Conservation (phyloP, 352 stramenopile species). For the Globisporangium polare region DNA sequence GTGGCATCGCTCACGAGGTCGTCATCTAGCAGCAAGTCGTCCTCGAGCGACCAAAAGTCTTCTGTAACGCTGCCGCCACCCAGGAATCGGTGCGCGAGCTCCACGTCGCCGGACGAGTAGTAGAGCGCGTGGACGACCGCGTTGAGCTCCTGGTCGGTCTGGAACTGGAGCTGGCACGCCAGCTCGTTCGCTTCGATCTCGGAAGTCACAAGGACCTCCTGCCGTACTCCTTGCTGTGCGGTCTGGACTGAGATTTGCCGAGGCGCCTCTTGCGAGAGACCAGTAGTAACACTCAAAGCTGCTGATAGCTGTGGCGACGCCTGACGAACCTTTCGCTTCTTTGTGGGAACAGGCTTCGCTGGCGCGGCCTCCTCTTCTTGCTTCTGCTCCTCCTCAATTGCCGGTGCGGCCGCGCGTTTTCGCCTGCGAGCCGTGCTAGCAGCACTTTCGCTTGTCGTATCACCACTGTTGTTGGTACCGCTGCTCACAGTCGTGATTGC, state of each 20-base stretch:
- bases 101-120: constrained; percentile 31
- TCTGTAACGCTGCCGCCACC: constrained; percentile 20
- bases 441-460: not conserved
- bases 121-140: constrained; percentile 39
- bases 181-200: constrained; percentile 25
- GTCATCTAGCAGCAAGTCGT: constrained; percentile 46
- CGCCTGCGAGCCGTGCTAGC: not conserved
- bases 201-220: constrained; percentile 14
- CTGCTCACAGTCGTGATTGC: not conserved
- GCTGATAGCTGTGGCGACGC: not conserved
- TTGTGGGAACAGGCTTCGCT: constrained; percentile 3
- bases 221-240: not conserved
- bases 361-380: not conserved
- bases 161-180: constrained; percentile 29
- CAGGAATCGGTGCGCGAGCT: constrained; percentile 31
- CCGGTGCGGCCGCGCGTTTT: not conserved
- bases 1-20: constrained; percentile 14
- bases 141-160: constrained; percentile 24
- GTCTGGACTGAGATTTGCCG: not conserved
- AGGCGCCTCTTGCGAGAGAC: not conserved
- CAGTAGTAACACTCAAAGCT: not conserved
- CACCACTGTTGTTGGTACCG: not conserved
- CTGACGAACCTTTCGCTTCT: constrained; percentile 9
- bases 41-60: constrained; percentile 42
- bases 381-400: not conserved